Evolutionary conservation across 345 rosid genomes (phyloP).

Genomic region (Moringa oleifera): DNA sequence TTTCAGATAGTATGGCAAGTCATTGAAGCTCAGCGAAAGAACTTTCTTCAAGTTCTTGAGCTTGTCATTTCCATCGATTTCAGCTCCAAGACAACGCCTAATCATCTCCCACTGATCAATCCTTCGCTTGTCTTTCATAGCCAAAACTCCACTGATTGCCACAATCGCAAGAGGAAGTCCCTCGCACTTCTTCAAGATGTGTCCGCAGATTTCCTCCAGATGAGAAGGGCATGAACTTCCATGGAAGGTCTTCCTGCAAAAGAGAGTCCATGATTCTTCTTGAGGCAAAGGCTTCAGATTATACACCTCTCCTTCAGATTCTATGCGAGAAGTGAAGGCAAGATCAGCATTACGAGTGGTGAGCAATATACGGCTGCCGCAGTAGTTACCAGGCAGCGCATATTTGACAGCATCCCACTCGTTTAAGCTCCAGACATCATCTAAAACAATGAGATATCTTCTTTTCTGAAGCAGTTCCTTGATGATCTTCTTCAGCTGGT

Average conservation of each 20-base stretch:
- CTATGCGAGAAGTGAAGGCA: constrained; percentile 19
- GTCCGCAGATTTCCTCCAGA: constrained; percentile 21
- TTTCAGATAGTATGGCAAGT: constrained; percentile 39
- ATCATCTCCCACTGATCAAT: constrained; percentile 36
- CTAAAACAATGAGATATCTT: constrained; percentile 32
- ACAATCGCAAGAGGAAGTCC: constrained; percentile 43
- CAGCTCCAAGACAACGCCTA: constrained; percentile 25
- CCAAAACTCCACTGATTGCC: constrained; percentile 41
- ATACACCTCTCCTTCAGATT: constrained; percentile 22
- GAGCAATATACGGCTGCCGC: constrained; percentile 29
- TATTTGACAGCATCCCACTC: constrained; percentile 33
- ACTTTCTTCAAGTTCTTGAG: constrained; percentile 28
- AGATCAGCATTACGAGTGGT: constrained; percentile 29
- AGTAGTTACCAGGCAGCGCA: constrained; percentile 22
- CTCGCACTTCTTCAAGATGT: constrained; percentile 29
- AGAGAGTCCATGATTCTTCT: constrained; percentile 28
- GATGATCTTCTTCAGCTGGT: constrained; percentile 15
- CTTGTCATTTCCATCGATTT: constrained; percentile 24
- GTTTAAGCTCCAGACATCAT: constrained; percentile 25
- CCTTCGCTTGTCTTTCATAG: constrained; percentile 22
- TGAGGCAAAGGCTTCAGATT: constrained; percentile 23
- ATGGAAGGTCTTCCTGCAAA: constrained; percentile 29
- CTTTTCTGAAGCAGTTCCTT: constrained; percentile 18
- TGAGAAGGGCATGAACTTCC: constrained; percentile 26
- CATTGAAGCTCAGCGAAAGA: constrained; percentile 33